Conservation (phyloP, 805 yeast species). For the Blastobotrys americana region DNA sequence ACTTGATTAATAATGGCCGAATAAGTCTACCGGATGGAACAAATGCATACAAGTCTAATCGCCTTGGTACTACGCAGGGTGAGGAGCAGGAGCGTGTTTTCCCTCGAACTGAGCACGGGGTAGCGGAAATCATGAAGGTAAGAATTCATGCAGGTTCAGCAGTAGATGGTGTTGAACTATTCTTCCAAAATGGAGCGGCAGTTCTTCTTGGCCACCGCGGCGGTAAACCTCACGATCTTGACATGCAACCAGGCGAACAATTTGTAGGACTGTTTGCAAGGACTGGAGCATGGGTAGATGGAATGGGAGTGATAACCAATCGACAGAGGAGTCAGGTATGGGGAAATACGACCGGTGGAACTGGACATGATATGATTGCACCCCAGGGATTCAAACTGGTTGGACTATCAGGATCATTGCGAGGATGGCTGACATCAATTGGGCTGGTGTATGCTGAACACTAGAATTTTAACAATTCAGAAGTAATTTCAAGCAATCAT, state of each 20-base stretch:
- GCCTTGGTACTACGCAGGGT: slow-evolving; percentile 21
- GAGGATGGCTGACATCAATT: slow-evolving; percentile 65
- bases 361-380: slow-evolving; percentile 47
- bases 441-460: slow-evolving; percentile 49
- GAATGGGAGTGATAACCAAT: slow-evolving; percentile 59
- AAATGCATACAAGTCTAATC: slow-evolving; percentile 12
- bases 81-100: slow-evolving; percentile 27
- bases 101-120: slow-evolving; percentile 21
- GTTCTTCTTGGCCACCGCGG: slow-evolving; percentile 33
- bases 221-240: slow-evolving; percentile 41
- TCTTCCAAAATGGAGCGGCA: slow-evolving; percentile 27
- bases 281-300: slow-evolving; percentile 88
- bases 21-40: slow-evolving; percentile 4
- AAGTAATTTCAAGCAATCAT: too few relatives aligned
- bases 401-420: slow-evolving; percentile 67
- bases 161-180: slow-evolving; percentile 69
- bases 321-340: slow-evolving; percentile 38
- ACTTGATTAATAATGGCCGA: slow-evolving; percentile 5
- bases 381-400: slow-evolving; percentile 57
- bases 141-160: slow-evolving; percentile 70
- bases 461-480: too few relatives aligned
- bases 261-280: slow-evolving; percentile 57
- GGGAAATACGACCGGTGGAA: slow-evolving; percentile 69
- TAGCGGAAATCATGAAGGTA: slow-evolving; percentile 37
- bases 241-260: slow-evolving; percentile 49